Base-by-base conservation (phyloP, 108 stramenopile species). In the Skeletonema costatum region DNA sequence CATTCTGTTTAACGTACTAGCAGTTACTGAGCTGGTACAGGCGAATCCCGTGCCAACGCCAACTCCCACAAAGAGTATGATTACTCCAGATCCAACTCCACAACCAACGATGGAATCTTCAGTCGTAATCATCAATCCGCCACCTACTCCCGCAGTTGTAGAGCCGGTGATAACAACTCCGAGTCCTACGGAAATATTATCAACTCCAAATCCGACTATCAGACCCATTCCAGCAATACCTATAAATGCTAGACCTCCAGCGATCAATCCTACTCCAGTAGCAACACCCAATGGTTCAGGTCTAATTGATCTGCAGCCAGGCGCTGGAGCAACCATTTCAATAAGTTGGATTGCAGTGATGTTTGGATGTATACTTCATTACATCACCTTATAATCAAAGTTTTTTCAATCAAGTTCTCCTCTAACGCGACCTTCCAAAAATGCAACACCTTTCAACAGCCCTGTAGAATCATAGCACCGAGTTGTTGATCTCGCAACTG, bases 391-490 rank as follows among this genome's bases (percentile, higher is more conserved):
- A 25, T 56, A 25, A 56, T 25, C 9, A 25, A 56, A 2, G 7
- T 51, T 12, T 16, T 46, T 46, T 46, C 44, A 56, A 29, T 56
- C 53, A 25, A 56, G 1, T 56, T 41, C 36, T 41, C 14, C 39
- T 66, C 2, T 14, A 25, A 71, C 36, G 32, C 13, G 10, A 35
- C 73, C 63, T 21, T 64, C 46, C 30, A 74, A 56, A 32, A 74
- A 64, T 53, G 73, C 73, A 30, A 77, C 76, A n/a, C 62, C 46
- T 72, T 64, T 71, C 61, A 77, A 53, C 17, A 35, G 31, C 21
- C 76, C 76, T 35, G 71, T 50, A 10, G 70, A 21, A 56, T 72
- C 76, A 25, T 77, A 72, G 44, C 60, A 72, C 13, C 76, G 41
- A 1, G 64, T 62, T 32, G 48, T 61, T 44, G 76, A 71, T 41